These are phyloP conservation scores for Zymoseptoria crescenta DNA, from an alignment of 2,329 filamentous ascomycete genomes.

Conservation along the genomic window DNA sequence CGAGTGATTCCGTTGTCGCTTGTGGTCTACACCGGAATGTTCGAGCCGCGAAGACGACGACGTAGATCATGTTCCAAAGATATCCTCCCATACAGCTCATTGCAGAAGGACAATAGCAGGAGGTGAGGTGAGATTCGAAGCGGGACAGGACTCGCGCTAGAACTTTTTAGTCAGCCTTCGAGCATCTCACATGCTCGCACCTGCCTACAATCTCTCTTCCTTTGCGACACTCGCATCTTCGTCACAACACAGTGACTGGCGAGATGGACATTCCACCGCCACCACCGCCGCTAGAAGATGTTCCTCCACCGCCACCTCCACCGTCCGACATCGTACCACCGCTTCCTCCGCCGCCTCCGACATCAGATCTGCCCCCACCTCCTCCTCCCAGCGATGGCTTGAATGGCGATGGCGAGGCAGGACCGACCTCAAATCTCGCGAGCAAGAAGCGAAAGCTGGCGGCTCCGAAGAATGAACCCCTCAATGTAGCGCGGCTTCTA, in stretches of 20 bases:
- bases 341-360: conserved; percentile 7
- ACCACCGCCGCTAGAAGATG: not conserved
- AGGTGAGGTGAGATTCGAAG: not conserved
- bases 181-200: not conserved
- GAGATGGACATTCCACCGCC: not conserved
- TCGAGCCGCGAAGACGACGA: too few species aligned
- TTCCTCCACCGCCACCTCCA: conserved; percentile 8
- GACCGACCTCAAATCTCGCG: not conserved
- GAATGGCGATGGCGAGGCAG: not conserved
- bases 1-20: too few species aligned
- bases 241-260: not conserved
- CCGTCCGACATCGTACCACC: conserved; percentile 14
- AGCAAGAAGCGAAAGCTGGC: conserved; percentile 44
- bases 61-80: not conserved
- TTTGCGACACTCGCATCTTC: not conserved
- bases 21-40: too few species aligned
- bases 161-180: not conserved
- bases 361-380: not conserved
- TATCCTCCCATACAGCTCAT: not conserved
- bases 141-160: not conserved
- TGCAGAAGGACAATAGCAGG: not conserved
- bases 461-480: conserved; percentile 42
- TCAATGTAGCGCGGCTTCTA: conserved; percentile 80
- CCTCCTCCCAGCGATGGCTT: conserved; percentile 1
- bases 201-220: not conserved